Percentiles rank a stretch among this genome's conserved stretches.
Evolutionary conservation across 2,329 filamentous ascomycete genomes (phyloP).

Genomic region (Claviceps cyperi): DNA sequence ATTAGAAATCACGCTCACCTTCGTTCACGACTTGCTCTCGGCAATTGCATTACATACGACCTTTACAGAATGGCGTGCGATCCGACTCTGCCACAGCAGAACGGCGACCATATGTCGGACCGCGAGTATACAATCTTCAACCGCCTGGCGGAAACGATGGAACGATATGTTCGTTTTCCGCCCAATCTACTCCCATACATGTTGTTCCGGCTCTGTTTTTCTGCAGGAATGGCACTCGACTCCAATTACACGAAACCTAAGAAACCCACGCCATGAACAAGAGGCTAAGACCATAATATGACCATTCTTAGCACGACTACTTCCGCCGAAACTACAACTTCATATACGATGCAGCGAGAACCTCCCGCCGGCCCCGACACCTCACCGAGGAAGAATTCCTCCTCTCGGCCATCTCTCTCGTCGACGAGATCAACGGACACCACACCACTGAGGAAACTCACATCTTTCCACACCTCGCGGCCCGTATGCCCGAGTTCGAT

Average conservation of each 20-base stretch:
- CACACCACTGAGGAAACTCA: constrained; percentile 73
- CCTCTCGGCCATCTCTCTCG: constrained; percentile 52
- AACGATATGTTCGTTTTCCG: constrained; percentile 4
- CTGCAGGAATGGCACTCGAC: too few relatives aligned
- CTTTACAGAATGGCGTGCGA: too few relatives aligned
- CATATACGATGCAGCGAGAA: constrained; percentile 50
- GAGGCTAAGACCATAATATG: background rate
- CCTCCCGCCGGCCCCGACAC: constrained; percentile 41
- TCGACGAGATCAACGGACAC: constrained; percentile 55
- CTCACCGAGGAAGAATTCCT: constrained; percentile 59
- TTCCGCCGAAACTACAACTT: constrained; percentile 63
- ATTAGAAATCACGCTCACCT: too few relatives aligned
- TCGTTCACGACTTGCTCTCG: too few relatives aligned
- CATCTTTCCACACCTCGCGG: constrained; percentile 65
- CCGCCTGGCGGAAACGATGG: constrained; percentile 60
- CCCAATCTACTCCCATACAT: background rate
- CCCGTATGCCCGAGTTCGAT: constrained; percentile 65
- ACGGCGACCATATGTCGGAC: constrained; percentile 46
- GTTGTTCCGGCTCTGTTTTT: background rate
- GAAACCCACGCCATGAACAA: background rate
- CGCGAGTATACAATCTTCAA: constrained; percentile 59
- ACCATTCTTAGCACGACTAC: constrained; percentile 48
- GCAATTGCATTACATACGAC: too few relatives aligned
- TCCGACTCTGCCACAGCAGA: background rate
- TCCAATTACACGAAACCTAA: background rate